A percentile compares a stretch with the other conserved stretches of the same genome.
Conservation (phyloP, 129 eudicot species). For the Glebionis coronaria region DNA sequence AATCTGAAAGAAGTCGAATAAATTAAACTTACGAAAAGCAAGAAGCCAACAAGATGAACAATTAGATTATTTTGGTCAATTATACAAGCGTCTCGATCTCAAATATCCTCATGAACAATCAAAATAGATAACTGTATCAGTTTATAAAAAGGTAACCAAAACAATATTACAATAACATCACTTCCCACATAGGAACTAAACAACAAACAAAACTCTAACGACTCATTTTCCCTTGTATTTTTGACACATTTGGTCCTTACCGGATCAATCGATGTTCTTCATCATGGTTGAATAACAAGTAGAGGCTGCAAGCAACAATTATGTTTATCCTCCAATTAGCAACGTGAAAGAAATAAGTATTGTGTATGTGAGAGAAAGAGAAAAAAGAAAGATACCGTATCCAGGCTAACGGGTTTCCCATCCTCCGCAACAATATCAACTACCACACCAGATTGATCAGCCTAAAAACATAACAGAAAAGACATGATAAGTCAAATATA, state of each 20-base stretch:
- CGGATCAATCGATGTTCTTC: slow-evolving; percentile 4
- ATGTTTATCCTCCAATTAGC: slow-evolving; percentile 5
- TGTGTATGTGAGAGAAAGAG: background rate
- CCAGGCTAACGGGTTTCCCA: slow-evolving; percentile 79
- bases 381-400: slow-evolving; percentile 21
- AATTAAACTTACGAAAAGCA: background rate
- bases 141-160: slow-evolving; percentile 19
- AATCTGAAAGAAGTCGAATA: background rate
- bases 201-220: slow-evolving; percentile 36
- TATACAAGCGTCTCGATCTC: slow-evolving; percentile 17
- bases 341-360: background rate
- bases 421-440: slow-evolving; percentile 74
- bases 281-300: slow-evolving; percentile 68
- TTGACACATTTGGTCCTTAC: slow-evolving; percentile 5
- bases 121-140: slow-evolving; percentile 5
- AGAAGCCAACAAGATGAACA: slow-evolving; percentile 12
- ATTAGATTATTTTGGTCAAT: slow-evolving; percentile 14
- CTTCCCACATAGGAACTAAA: slow-evolving; percentile 17
- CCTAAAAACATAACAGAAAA: slow-evolving; percentile 13
- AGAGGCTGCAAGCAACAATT: slow-evolving; percentile 59
- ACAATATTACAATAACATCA: slow-evolving; percentile 16
- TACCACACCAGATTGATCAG: slow-evolving; percentile 68
- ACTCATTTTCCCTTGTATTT: slow-evolving; percentile 18
- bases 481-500: background rate
- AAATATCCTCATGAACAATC: slow-evolving; percentile 7